These are phyloP conservation scores for Pouteria glomerata DNA, from an alignment of 148 eudicot species.

Conservation along the genomic window DNA sequence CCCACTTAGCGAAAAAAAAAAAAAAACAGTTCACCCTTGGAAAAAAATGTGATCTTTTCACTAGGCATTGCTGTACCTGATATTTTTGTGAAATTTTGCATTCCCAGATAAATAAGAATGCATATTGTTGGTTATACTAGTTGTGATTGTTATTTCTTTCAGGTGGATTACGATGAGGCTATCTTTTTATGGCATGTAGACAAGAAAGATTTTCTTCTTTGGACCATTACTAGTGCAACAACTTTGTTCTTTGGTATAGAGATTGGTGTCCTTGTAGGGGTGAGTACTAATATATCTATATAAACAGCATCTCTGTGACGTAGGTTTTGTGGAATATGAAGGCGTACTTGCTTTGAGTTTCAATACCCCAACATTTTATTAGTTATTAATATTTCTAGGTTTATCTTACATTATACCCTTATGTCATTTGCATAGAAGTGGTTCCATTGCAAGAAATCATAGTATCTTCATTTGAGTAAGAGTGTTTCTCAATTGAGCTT, in stretches of 20 bases:
- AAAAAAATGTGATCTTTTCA: not conserved
- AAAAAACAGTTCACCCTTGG: no score
- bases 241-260: conserved; percentile 93
- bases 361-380: not conserved
- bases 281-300: conserved; percentile 30
- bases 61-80: not conserved
- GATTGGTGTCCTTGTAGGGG: conserved; percentile 96
- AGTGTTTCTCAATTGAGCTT: no score
- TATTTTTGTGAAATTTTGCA: not conserved
- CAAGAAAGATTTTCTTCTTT: conserved; percentile 87
- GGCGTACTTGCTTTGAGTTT: not conserved
- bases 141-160: conserved; percentile 22
- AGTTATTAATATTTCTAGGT: not conserved
- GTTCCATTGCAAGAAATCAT: no score
- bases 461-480: no score
- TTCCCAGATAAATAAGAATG: not conserved
- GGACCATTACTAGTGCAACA: conserved; percentile 60
- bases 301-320: not conserved
- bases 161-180: conserved; percentile 96
- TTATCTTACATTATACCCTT: not conserved
- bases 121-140: not conserved
- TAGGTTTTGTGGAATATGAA: not conserved
- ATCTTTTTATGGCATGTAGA: conserved; percentile 83
- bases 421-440: not conserved
- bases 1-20: no score